phyloP scores from a whole-genome alignment of 257 asterid genomes.

The Solanum chmielewskii region DNA sequence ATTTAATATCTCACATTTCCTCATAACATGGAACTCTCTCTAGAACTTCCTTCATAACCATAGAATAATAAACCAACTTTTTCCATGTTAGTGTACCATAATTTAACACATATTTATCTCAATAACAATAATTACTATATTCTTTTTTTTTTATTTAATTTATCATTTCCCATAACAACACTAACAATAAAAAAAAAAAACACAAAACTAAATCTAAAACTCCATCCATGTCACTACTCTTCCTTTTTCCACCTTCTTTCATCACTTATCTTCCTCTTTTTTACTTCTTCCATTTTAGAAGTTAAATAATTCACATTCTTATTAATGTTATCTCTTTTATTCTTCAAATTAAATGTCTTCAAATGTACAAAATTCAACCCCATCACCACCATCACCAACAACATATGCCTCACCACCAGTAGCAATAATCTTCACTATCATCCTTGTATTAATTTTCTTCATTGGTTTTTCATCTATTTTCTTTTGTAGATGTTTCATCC shows the following conservation, averaged over 20 bases:
- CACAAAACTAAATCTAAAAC: neutral
- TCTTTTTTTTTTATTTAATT: neutral
- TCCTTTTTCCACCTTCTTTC: slow-evolving; percentile 5
- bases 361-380: slow-evolving; percentile 11
- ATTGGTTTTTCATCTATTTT: slow-evolving; percentile 57
- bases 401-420: slow-evolving; percentile 45
- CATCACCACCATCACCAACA: slow-evolving; percentile 7
- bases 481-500: slow-evolving; percentile 64
- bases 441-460: slow-evolving; percentile 54
- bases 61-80: neutral
- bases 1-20: neutral
- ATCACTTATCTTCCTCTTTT: slow-evolving; percentile 7
- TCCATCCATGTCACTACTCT: slow-evolving; percentile 3
- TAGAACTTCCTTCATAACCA: slow-evolving; percentile 1
- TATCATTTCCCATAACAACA: neutral
- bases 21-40: slow-evolving; percentile 6
- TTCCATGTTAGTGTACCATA: slow-evolving; percentile 3
- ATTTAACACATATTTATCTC: neutral
- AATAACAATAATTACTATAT: neutral
- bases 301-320: neutral
- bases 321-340: neutral
- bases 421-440: slow-evolving; percentile 44
- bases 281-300: neutral
- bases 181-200: neutral
- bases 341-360: slow-evolving; percentile 32